Percentiles rank a stretch among this genome's conserved stretches.
Conservation (phyloP, 2,329 filamentous ascomycete genomes). For the Phialocephala subalpina region DNA sequence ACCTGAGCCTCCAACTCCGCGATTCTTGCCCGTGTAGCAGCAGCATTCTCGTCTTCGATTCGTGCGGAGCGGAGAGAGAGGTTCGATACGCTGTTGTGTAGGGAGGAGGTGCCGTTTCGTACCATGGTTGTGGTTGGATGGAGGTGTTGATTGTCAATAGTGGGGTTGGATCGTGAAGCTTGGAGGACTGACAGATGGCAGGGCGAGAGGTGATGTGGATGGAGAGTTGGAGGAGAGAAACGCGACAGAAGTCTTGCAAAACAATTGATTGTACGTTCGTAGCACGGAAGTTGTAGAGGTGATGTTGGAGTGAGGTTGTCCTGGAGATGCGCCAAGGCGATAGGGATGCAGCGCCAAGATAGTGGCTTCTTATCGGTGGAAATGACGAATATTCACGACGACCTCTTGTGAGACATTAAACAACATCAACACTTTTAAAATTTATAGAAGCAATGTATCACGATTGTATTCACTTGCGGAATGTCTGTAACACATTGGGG, state of each 20-base stretch:
- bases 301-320: background rate
- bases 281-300: background rate
- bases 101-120: constrained; percentile 36
- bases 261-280: background rate
- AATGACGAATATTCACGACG: background rate
- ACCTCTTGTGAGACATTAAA: background rate
- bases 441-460: background rate
- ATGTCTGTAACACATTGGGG: background rate
- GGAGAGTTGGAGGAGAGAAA: background rate
- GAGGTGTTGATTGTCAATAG: background rate
- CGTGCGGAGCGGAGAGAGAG: constrained; percentile 29
- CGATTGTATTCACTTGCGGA: background rate
- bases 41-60: constrained; percentile 19
- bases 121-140: constrained; percentile 33
- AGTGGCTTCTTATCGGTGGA: constrained; percentile 4
- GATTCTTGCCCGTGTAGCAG: constrained; percentile 28
- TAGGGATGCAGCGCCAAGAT: background rate
- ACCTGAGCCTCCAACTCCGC: constrained; percentile 31
- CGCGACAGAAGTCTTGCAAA: too few species aligned
- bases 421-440: background rate
- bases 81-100: constrained; percentile 34
- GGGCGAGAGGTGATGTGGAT: background rate
- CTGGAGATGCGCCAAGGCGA: background rate
- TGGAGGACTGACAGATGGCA: background rate
- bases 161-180: background rate